A percentile compares a stretch with the other conserved stretches of the same genome.
These are phyloP conservation scores for Ascochyta clinopodiicola DNA, from an alignment of 2,329 filamentous ascomycete species.

Conservation along the genomic window DNA sequence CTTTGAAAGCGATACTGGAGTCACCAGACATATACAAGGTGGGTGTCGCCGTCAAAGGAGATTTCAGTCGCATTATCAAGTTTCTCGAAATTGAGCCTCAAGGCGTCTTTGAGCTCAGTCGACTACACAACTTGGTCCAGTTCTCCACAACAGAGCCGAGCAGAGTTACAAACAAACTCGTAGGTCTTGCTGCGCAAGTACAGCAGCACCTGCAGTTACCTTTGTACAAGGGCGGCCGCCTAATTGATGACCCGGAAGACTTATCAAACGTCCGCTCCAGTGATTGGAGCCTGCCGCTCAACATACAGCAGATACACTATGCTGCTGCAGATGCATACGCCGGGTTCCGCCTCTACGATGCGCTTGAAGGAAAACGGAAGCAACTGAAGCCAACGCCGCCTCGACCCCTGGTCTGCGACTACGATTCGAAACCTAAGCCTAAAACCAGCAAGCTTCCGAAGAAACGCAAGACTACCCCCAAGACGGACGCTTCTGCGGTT, in stretches of 20 bases:
- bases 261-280: constrained; percentile 66
- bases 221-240: constrained; percentile 73
- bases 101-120: constrained; percentile 81
- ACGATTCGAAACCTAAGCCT: constrained; percentile 52
- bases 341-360: constrained; percentile 75
- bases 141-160: constrained; percentile 61
- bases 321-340: constrained; percentile 86
- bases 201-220: constrained; percentile 75
- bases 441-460: constrained; percentile 17
- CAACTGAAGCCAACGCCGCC: constrained; percentile 73
- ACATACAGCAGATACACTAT: constrained; percentile 71
- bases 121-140: constrained; percentile 77
- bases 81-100: constrained; percentile 66
- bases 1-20: constrained; percentile 75
- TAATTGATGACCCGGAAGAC: constrained; percentile 26
- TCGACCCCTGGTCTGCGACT: constrained; percentile 71
- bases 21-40: constrained; percentile 73
- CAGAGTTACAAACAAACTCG: constrained; percentile 61
- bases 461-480: constrained; percentile 12
- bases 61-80: constrained; percentile 67
- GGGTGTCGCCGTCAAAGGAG: constrained; percentile 75
- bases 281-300: constrained; percentile 73
- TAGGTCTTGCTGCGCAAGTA: constrained; percentile 73
- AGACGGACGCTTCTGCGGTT: constrained; percentile 14
- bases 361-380: constrained; percentile 72